Conservation (phyloP, 2,329 filamentous ascomycete genomes). For the Pseudogymnoascus sp. region DNA sequence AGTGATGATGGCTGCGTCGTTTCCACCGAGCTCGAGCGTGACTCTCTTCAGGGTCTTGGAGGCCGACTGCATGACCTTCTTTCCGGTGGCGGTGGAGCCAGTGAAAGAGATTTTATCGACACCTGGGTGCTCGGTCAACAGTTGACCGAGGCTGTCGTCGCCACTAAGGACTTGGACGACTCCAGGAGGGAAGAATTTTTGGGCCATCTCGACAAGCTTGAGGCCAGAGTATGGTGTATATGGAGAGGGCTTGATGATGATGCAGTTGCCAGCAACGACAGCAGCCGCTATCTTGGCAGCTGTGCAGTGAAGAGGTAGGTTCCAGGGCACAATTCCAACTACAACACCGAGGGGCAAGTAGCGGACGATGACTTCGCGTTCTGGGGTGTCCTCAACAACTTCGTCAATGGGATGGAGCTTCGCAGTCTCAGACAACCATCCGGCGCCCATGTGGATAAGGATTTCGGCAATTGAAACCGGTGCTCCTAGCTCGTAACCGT, state of each 20-base stretch:
- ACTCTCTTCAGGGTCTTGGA: slow-evolving; percentile 48
- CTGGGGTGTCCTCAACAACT: slow-evolving; percentile 10
- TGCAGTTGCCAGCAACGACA: slow-evolving; percentile 48
- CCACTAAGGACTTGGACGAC: slow-evolving; percentile 50
- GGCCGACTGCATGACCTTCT: slow-evolving; percentile 43
- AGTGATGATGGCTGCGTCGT: slow-evolving; percentile 48
- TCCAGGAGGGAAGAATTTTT: slow-evolving; percentile 44
- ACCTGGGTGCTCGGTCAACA: slow-evolving; percentile 45
- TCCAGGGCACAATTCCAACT: slow-evolving; percentile 49
- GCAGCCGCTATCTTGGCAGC: slow-evolving; percentile 51
- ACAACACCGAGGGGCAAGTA: slow-evolving; percentile 39
- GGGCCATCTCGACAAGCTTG: slow-evolving; percentile 45
- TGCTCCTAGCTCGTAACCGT: slow-evolving; percentile 48
- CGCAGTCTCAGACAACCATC: slow-evolving; percentile 5
- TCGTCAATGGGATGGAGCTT: slow-evolving; percentile 9
- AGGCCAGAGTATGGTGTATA: slow-evolving; percentile 44
- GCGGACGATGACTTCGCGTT: slow-evolving; percentile 23
- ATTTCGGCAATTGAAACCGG: slow-evolving; percentile 32
- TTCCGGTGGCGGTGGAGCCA: slow-evolving; percentile 45
- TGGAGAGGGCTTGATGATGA: slow-evolving; percentile 50
- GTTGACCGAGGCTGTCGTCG: slow-evolving; percentile 46
- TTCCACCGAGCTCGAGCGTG: slow-evolving; percentile 49
- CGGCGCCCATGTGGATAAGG: slow-evolving; percentile 16
- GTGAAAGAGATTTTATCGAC: slow-evolving; percentile 54
- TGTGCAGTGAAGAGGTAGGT: slow-evolving; percentile 49